These are phyloP conservation scores for Beauveria sp. DNA, from an alignment of 2,329 filamentous ascomycete species.

Conservation along the genomic window DNA sequence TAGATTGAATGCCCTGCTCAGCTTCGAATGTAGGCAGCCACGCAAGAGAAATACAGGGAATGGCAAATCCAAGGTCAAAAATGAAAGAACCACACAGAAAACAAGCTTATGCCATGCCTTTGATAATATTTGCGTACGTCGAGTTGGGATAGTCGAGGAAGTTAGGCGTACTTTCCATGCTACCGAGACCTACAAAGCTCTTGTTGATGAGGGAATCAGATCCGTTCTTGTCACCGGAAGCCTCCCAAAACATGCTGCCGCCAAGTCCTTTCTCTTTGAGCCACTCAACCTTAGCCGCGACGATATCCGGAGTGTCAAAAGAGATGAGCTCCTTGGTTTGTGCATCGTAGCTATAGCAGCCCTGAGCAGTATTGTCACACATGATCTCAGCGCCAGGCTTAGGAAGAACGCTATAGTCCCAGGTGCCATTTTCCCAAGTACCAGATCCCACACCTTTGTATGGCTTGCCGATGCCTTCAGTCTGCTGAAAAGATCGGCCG, in stretches of 20 bases:
- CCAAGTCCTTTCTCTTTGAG: slow-evolving; percentile 56
- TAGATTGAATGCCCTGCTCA: too few relatives aligned
- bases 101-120: slow-evolving; percentile 16
- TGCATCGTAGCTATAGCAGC: slow-evolving; percentile 64
- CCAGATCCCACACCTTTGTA: slow-evolving; percentile 60
- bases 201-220: slow-evolving; percentile 53
- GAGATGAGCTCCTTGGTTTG: slow-evolving; percentile 55
- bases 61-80: background rate
- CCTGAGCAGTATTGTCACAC: slow-evolving; percentile 50
- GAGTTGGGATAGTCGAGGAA: slow-evolving; percentile 44
- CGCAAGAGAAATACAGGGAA: background rate
- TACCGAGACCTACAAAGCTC: slow-evolving; percentile 31
- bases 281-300: slow-evolving; percentile 56
- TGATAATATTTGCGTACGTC: slow-evolving; percentile 46
- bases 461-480: slow-evolving; percentile 56
- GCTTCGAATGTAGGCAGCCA: too few relatives aligned
- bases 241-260: slow-evolving; percentile 84
- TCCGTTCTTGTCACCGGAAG: slow-evolving; percentile 56
- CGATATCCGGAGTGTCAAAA: slow-evolving; percentile 59
- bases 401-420: slow-evolving; percentile 76
- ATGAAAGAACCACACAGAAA: background rate
- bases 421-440: slow-evolving; percentile 66
- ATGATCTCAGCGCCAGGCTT: slow-evolving; percentile 48
- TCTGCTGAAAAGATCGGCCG: slow-evolving; percentile 25
- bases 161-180: slow-evolving; percentile 41